Evolutionary conservation across 2,329 filamentous ascomycete genomes (phyloP).

Genomic region (Pseudopithomyces chartarum): DNA sequence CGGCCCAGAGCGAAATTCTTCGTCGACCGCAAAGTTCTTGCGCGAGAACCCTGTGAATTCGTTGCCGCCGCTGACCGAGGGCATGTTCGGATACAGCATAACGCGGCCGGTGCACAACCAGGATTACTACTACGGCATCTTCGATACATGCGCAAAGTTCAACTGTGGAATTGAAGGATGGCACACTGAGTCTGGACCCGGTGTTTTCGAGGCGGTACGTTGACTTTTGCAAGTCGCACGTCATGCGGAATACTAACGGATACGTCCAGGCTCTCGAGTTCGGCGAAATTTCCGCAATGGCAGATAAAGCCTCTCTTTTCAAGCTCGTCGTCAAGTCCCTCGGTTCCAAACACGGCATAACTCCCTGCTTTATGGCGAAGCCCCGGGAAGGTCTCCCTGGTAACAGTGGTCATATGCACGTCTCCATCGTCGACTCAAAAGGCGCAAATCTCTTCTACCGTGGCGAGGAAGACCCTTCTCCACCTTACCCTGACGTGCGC

Average conservation of each 20-base stretch:
- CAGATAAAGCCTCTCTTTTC: conserved; percentile 89
- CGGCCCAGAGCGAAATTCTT: conserved; percentile 62
- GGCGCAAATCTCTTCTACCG: conserved; percentile 85
- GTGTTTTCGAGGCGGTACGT: conserved; percentile 86
- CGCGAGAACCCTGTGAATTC: conserved; percentile 71
- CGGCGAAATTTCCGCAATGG: conserved; percentile 85
- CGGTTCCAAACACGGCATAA: conserved; percentile 85
- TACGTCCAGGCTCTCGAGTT: conserved; percentile 76
- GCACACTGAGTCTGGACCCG: conserved; percentile 93
- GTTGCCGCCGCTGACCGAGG: conserved; percentile 83
- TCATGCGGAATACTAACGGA: conserved; percentile 18
- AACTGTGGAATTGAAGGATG: conserved; percentile 85
- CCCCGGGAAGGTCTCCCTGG: conserved; percentile 88
- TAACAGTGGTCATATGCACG: conserved; percentile 94
- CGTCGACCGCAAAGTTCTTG: conserved; percentile 75
- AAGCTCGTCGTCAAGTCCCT: conserved; percentile 94
- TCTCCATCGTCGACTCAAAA: conserved; percentile 81
- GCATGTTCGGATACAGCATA: conserved; percentile 95
- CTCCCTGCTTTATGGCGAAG: conserved; percentile 98
- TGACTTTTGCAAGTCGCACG: not conserved
- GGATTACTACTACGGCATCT: conserved; percentile 89
- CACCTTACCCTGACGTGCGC: conserved; percentile 64
- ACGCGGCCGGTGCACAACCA: conserved; percentile 87
- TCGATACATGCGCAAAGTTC: conserved; percentile 78
- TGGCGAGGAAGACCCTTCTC: conserved; percentile 70